Conservation (phyloP, 1,284 basidiomycete species). For the Quambalaria eucalypti region DNA sequence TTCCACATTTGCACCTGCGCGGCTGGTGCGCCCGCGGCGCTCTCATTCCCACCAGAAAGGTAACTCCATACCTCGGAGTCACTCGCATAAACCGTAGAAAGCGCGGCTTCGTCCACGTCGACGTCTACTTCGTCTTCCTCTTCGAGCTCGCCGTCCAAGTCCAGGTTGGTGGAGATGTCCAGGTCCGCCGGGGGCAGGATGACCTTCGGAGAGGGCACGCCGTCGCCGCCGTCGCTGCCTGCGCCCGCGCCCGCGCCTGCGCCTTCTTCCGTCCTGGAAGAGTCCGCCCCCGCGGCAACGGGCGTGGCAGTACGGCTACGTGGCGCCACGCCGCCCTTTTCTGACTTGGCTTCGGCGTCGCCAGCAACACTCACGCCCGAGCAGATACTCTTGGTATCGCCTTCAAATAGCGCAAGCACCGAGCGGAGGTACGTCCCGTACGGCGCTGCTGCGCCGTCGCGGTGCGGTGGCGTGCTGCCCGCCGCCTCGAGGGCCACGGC, state of each 20-base stretch:
- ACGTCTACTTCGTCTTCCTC: not conserved
- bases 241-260: not conserved
- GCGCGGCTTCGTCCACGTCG: not conserved
- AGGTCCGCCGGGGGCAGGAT: not conserved
- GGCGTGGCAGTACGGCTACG: not conserved
- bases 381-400: not conserved
- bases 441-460: constrained; percentile 30
- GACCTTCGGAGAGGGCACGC: not conserved
- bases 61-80: not conserved
- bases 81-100: not conserved
- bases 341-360: not conserved
- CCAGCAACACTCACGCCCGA: not conserved
- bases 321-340: too few relatives aligned
- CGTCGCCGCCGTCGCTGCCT: not conserved
- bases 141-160: not conserved
- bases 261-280: not conserved
- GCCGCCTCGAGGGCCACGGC: constrained; percentile 22
- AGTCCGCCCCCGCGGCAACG: not conserved
- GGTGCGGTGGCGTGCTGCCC: constrained; percentile 31
- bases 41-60: too few relatives aligned
- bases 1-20: too few relatives aligned
- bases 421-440: constrained; percentile 31
- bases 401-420: constrained; percentile 9
- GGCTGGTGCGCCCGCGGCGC: too few relatives aligned
- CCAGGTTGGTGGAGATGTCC: not conserved